Evolutionary conservation across 257 asterid genomes (phyloP), one percentile per base, ranked within the genome.

Genomic region (Solanum stenotomum): DNA sequence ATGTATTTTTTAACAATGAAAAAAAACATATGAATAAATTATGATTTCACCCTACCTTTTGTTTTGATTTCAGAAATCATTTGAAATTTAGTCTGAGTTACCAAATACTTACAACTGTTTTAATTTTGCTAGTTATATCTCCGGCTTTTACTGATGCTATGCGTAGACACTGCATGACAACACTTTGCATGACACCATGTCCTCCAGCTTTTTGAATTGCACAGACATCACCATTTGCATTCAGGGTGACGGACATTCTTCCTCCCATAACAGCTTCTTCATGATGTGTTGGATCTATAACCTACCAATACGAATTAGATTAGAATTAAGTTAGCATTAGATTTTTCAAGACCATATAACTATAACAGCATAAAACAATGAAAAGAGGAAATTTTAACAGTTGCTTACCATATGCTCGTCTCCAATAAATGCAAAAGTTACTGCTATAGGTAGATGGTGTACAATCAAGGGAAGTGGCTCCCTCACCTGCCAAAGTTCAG

Each of bases 171-270:
- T 94, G 99, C 98, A 97, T 95, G 67, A 97, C 90, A 85, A 94
- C 98, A 91, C 96, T 96, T 92, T 94, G 98, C 88, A 92, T 44
- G 85, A 93, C 95, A 59, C 98, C 98, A 65, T 89, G 94, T 86
- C 99, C 98, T 88, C 99, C 99, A 87, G 98, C 98, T 90, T 97
- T 97, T 86, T 97, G 99, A 87, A 96, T 92, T 70, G 99, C 95
- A 29, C 37, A 97, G 70, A 96, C 92, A 20, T 97, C 98, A 29
- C 99, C 99, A 87, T 94, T 93, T 71, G 95, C 88, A 91, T 95
- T 97, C 67, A 96, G 89, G 40, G 98, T 96, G 67, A 94, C 95
- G 68, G 99, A 95, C 93, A 97, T 87, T 89, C 93, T 95, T 91
- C 98, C 99, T 87, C 98, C 95, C 98, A 95, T 94, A 87, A 97